Evolutionary conservation across 805 yeast genomes (phyloP), one percentile per base, ranked within the genome.

Genomic region (Schwanniomyces vanrijiae): DNA sequence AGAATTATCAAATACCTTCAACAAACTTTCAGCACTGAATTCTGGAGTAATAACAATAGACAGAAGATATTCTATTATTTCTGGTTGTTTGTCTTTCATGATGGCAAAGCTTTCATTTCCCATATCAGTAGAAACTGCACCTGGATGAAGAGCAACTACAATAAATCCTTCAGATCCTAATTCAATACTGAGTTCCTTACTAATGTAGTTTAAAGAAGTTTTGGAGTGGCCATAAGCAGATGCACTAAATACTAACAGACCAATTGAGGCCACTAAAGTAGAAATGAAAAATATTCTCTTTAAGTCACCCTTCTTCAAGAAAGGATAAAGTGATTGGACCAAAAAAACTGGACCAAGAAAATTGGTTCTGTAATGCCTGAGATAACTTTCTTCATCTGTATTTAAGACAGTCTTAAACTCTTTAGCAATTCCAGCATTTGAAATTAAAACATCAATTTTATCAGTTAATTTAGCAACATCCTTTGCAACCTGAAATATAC

Each of bases 111-210:
- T 50, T 16, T 19, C 35, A 3, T 26, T 44, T 4, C 60, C 64
- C 66, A 64, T 61, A 41, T 72, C 76, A 29, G 70, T 67, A n/a
- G 44, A n/a, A 11, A 73, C 75, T 9, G 60, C 29, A 33, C 78
- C 77, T 0, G 79, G 79, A 43, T 69, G 71, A 11, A 70, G 11
- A 10, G 70, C 52, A 19, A 68, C 50, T 35, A 65, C 58, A 9
- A 55, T 61, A 46, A 60, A 66, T 0, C 58, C 64, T 31, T 64
- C 59, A 21, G 37, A 24, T 1, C 20, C 49, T 28, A 60, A 43
- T 43, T 70, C 73, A 26, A 19, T 13, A 34, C 64, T 51, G 33
- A 71, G 31, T 18, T 60, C 58, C 35, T 51, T 58, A 10, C 55
- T 55, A 13, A 62, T 48, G 53, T 56, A 64, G 54, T 69, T 69